Base-by-base conservation (phyloP, 208 protist species). In the Trypanosoma congolense region DNA sequence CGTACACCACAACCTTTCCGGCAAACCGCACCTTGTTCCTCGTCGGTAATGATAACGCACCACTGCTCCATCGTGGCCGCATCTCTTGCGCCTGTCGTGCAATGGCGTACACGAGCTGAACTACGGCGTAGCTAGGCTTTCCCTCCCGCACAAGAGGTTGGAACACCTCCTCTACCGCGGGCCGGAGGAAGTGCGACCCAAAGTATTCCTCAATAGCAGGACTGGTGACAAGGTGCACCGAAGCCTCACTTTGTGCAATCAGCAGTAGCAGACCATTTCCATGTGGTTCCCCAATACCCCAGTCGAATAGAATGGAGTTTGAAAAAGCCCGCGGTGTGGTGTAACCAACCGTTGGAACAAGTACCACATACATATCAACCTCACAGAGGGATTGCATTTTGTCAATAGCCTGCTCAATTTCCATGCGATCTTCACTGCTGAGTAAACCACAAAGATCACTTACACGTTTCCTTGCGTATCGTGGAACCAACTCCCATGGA, bases 91-190 rank as follows among this genome's bases (percentile, higher is more conserved):
- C 78, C 54, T 93, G 86, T 8, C 86, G 79, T 8, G 82, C 86
- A 29, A 93, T 85, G 10, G 86, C 82, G 64, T 93, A 90, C 22
- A 93, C 80, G n/a, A 90, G 71, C 66, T 93, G 86, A 46, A 93
- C 67, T 18, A 73, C 80, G 1, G 82, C 82, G 58, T 90, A 88
- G 56, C 82, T 90, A 21, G 86, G 63, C 52, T 76, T 75, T 2
- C 86, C 86, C 18, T 86, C 81, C 0, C 72, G 67, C 25, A 93
- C 73, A n/a, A 93, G 80, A 16, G 82, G 86, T 57, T 87, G 81
- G 29, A 93, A 88, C 18, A 93, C 77, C 36, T 90, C 80, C 38
- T 54, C 57, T 43, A 93, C 82, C 29, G 77, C 78, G 0, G 79
- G 79, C 31, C 77, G 64, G 10, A 90, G 55, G 49, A 93, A 90